Evolutionary conservation across 345 rosid genomes (phyloP), one percentile per base, ranked within the genome.

Genomic region (Dipteronia dyeriana): DNA sequence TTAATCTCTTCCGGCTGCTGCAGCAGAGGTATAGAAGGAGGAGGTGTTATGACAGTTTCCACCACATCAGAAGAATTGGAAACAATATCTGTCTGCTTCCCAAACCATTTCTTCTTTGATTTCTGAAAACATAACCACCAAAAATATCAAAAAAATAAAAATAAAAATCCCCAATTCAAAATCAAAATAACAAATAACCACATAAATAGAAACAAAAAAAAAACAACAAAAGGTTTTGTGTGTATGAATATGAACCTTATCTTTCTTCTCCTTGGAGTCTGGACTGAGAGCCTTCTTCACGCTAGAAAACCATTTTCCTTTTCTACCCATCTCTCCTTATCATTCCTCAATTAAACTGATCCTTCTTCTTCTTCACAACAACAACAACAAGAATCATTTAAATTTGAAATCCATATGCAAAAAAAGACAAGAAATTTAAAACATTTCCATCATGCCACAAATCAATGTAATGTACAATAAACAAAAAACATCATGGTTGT

Each of bases 271-370:
- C 77, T 86, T 90, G 17, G 97, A 86, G 16, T 91, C 89, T 13
- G 97, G 94, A 78, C 95, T 91, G 78, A 93, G 89, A 54, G 94
- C 94, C 77, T 90, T 96, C 92, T 87, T 96, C 69, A 96, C 90
- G 61, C 84, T 87, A 39, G 97, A 87, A 84, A 96, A 87, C 99
- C 99, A 96, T 78, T 92, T 96, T 23, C 94, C 97, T 81, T 94
- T 93, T 79, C 80, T 89, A 66, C 99, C 98, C 99, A 96, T 96
- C 84, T 92, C 83, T 85, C 82, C 79, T 83, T 80, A 86, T 81
- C 86, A 77, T 86, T 84, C 80, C 84, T 69, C 75, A 66, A 34
- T 70, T 41, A n/a, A 23, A 4, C 20, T 45, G 57, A 82, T 56
- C 79, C 53, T 53, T 65, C 29, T 41, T 65, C 29, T 41, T 29